phyloP scores from a whole-genome alignment of 2,329 filamentous ascomycete genomes.

The Cladosporium sp. region DNA sequence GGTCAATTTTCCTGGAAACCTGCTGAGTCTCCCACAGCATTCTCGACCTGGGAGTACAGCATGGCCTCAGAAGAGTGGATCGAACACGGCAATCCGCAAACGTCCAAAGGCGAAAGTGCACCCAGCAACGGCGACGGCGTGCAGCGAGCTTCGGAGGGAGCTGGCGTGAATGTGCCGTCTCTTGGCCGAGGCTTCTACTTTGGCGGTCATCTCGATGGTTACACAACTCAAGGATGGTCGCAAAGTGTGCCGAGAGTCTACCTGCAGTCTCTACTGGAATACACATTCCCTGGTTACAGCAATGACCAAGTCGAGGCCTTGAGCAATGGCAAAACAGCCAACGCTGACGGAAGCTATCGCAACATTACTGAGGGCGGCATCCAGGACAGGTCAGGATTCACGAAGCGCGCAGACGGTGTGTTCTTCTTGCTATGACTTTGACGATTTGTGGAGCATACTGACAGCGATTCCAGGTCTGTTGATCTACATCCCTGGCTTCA shows the following conservation, averaged over 20 bases:
- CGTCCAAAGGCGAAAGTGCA: conserved; percentile 64
- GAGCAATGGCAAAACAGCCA: conserved; percentile 56
- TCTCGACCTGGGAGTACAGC: conserved; percentile 70
- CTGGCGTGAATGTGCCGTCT: conserved; percentile 68
- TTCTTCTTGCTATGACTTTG: not conserved
- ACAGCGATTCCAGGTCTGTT: conserved; percentile 49
- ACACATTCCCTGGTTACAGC: conserved; percentile 68
- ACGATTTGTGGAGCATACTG: not conserved
- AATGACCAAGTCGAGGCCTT: conserved; percentile 64
- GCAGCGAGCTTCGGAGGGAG: conserved; percentile 71
- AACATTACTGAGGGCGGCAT: conserved; percentile 74
- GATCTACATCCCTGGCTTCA: conserved; percentile 75
- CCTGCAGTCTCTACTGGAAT: conserved; percentile 72
- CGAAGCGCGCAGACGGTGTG: conserved; percentile 66
- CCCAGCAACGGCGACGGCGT: conserved; percentile 57
- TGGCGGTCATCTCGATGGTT: conserved; percentile 70
- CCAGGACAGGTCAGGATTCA: conserved; percentile 66
- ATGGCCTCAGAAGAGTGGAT: conserved; percentile 61
- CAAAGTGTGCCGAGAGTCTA: conserved; percentile 64
- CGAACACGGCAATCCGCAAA: conserved; percentile 61
- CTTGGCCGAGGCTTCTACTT: conserved; percentile 76
- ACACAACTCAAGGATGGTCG: conserved; percentile 68
- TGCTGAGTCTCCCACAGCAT: conserved; percentile 54
- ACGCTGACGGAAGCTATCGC: conserved; percentile 63
- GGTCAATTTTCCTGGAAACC: conserved; percentile 70